These are phyloP conservation scores for Synchytrium microbalum DNA, from an alignment of 371 early-diverging fungal species.

Conservation along the genomic window DNA sequence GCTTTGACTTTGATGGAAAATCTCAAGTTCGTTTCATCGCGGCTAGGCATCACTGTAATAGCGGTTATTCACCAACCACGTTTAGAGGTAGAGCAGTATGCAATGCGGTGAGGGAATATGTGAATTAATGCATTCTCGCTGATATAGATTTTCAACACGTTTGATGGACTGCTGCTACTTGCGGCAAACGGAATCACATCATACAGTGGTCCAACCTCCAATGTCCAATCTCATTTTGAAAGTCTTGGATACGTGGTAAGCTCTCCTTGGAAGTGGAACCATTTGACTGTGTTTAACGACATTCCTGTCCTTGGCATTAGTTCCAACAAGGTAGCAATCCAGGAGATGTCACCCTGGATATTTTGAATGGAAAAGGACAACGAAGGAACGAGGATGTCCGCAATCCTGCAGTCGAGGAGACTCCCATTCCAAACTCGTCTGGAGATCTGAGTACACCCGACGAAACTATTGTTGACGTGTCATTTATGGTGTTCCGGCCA, in stretches of 20 bases:
- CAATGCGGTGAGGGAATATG: too few relatives aligned
- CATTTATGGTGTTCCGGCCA: too few relatives aligned
- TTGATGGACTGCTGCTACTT: neutral
- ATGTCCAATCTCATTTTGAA: neutral
- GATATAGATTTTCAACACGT: constrained; percentile 2
- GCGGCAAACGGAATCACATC: constrained; percentile 48
- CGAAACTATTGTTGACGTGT: too few relatives aligned
- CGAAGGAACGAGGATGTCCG: too few relatives aligned
- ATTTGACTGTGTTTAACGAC: neutral
- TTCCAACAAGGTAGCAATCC: constrained; percentile 22
- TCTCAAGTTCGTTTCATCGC: neutral
- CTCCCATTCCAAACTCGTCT: too few relatives aligned
- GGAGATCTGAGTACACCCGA: too few relatives aligned
- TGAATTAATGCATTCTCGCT: too few relatives aligned
- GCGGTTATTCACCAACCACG: constrained; percentile 8
- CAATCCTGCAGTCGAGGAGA: too few relatives aligned
- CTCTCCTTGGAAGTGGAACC: neutral
- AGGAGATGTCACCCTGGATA: constrained; percentile 46
- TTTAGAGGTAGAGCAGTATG: too few relatives aligned
- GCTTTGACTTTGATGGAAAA: neutral
- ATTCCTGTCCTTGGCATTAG: neutral
- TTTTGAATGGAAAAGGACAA: constrained; percentile 22
- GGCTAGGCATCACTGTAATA: constrained; percentile 8
- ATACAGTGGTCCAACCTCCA: constrained; percentile 57
- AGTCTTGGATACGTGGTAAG: constrained; percentile 3